Base-by-base conservation (phyloP, 2,329 filamentous ascomycete genomes). In the Cladosporium sp. region DNA sequence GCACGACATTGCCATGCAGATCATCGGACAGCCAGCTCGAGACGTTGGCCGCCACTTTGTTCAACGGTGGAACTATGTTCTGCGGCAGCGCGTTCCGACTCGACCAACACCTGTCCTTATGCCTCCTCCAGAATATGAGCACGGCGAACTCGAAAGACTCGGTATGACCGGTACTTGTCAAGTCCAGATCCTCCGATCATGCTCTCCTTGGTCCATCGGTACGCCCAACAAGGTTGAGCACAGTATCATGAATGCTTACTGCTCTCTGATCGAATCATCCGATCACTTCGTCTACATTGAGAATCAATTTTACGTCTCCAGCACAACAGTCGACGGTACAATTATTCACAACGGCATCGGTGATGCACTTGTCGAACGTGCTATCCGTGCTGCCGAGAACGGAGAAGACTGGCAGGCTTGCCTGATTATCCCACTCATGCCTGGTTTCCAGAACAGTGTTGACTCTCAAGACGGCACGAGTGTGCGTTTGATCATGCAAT, bases 221-320 rank as follows among this genome's bases (percentile, higher is more conserved):
- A 92, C 92, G 14, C 82, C 83, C 0, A 88, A 91, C 58, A 84
- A 91, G 60, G 89, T 88, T 0, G 94, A 99, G 72, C 88, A 92
- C 73, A 97, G 93, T 70, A 97, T 99, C 71, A 92, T 96, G 82
- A 95, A 88, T 63, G 93, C 94, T 3, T 97, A 97, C 70, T 84
- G 95, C 66, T 94, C 95, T 72, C 86, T 96, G 80, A 99, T 99
- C 66, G 88, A 95, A 65, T 88, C 94, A 64, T 97, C 92, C 1
- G 92, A 99, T 45, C 94, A 97, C 73, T 96, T 97, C 69, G 90
- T 97, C 54, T 97, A 99, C 74, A 96, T 99, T 65, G 94, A 99
- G 73, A 99, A 99, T 71, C 94, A 99, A 70, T 99, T 97, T 76
- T 99, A 96, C 78, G 89, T 99, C 73, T 95, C 90, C 37, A 96